phyloP scores from a whole-genome alignment of 1,284 basidiomycete species.

The Ganoderma lingzhi region DNA sequence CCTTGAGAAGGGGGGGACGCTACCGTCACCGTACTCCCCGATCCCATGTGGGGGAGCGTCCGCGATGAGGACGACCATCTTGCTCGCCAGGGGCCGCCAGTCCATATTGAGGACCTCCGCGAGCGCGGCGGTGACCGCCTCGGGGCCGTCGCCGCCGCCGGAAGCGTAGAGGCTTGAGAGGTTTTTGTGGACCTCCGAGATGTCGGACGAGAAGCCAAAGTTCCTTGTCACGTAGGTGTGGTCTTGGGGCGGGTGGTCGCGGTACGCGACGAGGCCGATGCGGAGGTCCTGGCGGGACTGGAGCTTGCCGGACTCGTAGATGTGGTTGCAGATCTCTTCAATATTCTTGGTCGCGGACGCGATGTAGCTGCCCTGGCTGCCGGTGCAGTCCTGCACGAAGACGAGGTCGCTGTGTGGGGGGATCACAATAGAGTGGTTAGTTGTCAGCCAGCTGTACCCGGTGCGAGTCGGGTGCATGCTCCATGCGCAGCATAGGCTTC shows the following conservation, averaged over 20 bases:
- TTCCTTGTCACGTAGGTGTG: constrained; percentile 93
- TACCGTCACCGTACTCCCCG: constrained; percentile 92
- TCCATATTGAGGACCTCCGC: constrained; percentile 89
- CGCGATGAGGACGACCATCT: constrained; percentile 95
- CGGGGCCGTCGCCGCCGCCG: constrained; percentile 97
- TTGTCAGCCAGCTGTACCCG: constrained; percentile 4
- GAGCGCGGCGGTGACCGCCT: constrained; percentile 96
- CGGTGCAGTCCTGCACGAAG: constrained; percentile 93
- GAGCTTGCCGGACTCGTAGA: constrained; percentile 94
- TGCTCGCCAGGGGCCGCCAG: constrained; percentile 91
- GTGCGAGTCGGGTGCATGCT: constrained; percentile 3
- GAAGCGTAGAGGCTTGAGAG: constrained; percentile 89
- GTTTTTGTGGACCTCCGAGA: constrained; percentile 86
- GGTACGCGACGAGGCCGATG: constrained; percentile 89
- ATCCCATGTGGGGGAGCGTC: constrained; percentile 98
- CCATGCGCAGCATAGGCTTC: background rate
- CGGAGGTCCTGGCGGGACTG: constrained; percentile 88
- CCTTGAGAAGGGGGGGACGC: constrained; percentile 8
- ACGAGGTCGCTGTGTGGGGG: constrained; percentile 75
- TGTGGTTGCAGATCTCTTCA: constrained; percentile 95
- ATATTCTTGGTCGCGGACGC: constrained; percentile 97
- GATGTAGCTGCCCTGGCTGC: constrained; percentile 86
- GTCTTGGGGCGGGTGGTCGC: constrained; percentile 96
- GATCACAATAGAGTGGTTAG: constrained; percentile 12
- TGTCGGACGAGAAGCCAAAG: constrained; percentile 94